A percentile compares a stretch with the other conserved stretches of the same genome.
phyloP scores from a whole-genome alignment of 306 rosid species.

The Urtica urens region DNA sequence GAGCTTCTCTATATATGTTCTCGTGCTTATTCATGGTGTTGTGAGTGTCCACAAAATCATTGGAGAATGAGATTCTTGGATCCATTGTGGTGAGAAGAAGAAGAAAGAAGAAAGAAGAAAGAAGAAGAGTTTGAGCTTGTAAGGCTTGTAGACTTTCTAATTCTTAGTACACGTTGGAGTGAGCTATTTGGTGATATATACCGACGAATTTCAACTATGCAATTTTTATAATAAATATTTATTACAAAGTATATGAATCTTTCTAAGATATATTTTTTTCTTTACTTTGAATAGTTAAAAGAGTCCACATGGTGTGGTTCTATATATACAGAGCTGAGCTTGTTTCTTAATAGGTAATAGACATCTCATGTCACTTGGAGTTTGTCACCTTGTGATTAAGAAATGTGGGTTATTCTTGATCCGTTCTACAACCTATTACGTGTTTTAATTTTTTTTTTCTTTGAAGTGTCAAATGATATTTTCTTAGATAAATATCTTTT shows the following conservation, averaged over 20 bases:
- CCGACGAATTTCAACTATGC: no score
- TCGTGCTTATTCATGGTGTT: conserved; percentile 52
- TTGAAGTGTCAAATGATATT: no score
- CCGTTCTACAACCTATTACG: no score
- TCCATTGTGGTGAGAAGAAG: conserved; percentile 36
- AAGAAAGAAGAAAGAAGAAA: no score
- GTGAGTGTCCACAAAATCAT: conserved; percentile 67
- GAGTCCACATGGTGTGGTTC: conserved; percentile 60
- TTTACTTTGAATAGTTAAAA: conserved; percentile 31
- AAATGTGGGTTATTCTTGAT: conserved; percentile 29
- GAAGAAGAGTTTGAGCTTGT: no score
- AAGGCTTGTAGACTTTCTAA: no score
- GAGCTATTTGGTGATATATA: conserved; percentile 26
- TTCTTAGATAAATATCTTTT: no score
- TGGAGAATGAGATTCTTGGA: conserved; percentile 96
- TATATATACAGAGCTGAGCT: conserved; percentile 27
- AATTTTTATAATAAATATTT: no score
- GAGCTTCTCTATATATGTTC: conserved; percentile 68
- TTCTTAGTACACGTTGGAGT: conserved; percentile 34
- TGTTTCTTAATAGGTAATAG: conserved; percentile 38
- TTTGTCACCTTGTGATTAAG: conserved; percentile 60
- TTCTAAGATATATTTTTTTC: background rate
- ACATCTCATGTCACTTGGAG: conserved; percentile 67
- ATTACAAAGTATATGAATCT: no score
- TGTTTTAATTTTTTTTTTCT: no score